Conservation (phyloP, 805 yeast species). For the Hanseniaspora meyeri region DNA sequence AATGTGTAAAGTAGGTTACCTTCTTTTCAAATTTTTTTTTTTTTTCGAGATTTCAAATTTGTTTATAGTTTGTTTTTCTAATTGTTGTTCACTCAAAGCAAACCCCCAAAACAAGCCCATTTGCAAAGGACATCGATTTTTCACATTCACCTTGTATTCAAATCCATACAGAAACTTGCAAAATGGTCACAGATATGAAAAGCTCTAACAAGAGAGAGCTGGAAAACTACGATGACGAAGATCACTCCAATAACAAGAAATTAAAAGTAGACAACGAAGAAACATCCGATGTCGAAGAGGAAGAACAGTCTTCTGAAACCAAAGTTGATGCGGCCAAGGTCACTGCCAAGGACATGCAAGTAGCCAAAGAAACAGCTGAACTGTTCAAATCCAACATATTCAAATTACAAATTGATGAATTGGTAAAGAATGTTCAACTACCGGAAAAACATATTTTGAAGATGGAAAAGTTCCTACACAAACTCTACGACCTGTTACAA, state of each 20-base stretch:
- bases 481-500: conserved; percentile 55
- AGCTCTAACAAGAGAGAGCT: conserved; percentile 12
- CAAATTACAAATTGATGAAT: conserved; percentile 87
- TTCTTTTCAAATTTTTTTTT: too few species aligned
- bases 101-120: too few species aligned
- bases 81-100: not conserved
- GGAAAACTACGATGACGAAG: conserved; percentile 3
- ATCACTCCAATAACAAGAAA: conserved; percentile 5
- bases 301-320: conserved; percentile 15
- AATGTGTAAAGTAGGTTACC: not conserved
- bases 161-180: not conserved
- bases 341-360: conserved; percentile 73
- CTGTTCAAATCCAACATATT: conserved; percentile 88
- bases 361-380: conserved; percentile 88
- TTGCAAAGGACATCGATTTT: too few species aligned
- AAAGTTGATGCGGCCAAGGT: conserved; percentile 15
- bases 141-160: too few species aligned
- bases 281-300: conserved; percentile 11
- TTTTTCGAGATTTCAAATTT: too few species aligned
- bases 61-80: too few species aligned
- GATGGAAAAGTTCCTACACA: conserved; percentile 65
- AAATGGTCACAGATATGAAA: conserved; percentile 1
- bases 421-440: conserved; percentile 64
- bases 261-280: conserved; percentile 12
- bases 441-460: conserved; percentile 54